Evolutionary conservation across 2,329 filamentous ascomycete species (phyloP), one percentile per base, ranked within the genome.

Genomic region (Ophidiomyces ophidiicola): DNA sequence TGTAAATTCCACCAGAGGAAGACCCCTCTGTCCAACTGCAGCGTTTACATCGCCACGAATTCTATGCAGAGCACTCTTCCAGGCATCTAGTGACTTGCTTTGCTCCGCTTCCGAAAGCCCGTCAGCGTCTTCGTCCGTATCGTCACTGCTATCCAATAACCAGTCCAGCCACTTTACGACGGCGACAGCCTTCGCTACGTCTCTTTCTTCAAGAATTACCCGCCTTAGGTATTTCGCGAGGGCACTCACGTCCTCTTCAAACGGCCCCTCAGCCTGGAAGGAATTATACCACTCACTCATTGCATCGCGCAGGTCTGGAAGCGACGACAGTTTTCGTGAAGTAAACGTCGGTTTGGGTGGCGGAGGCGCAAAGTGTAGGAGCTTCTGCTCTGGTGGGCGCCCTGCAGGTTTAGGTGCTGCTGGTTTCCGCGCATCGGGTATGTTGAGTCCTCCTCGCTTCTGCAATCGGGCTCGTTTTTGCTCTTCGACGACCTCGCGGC

Each of bases 401-500:
- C 32, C 32, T 19, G 31, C 12, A 28, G 21, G 36, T 6, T 34
- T 33, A 23, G 12, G 24, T 36, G 28, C 1, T 5, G 32, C 10
- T 14, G 18, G 25, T 21, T 28, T 34, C 18, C 36, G 36, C 5
- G 24, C 26, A 2, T 32, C 25, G 14, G 45, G 45, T 12, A 71
- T 44, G 36, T 63, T 64, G n/a, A 76, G 57, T 0, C 66, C 69
- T 1, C 70, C 64, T 12, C 62, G 68, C 25, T 75, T 71, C 7
- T 75, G 74, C 14, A 80, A 64, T n/a, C 69, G 74, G 14, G 63
- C 59, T 14, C 71, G 72, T 23, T 69, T 71, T 52, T 87, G 78
- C 50, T 93, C 82, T 14, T 75, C 77, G 2, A 94, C 59, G 5
- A 96, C 70, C 59, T 96, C 87, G 11, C 64, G 67, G 8, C 82